A percentile compares a stretch with the other conserved stretches of the same genome.
phyloP scores from a whole-genome alignment of 1,284 basidiomycete genomes.

The Papiliotrema fonsecae region DNA sequence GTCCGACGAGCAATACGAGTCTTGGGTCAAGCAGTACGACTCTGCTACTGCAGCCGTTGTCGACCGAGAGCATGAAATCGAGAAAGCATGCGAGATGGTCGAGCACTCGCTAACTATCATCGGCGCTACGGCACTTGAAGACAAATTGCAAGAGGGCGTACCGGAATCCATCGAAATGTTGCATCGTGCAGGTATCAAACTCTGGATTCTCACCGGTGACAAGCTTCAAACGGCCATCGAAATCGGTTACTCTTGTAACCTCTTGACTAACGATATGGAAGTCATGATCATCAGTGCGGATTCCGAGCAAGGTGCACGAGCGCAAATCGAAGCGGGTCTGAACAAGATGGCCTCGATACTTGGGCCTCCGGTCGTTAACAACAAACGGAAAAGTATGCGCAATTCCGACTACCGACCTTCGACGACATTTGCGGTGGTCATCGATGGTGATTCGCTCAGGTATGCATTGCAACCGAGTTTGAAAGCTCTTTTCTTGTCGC shows the following conservation, averaged over 20 bases:
- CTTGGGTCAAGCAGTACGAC: conserved; percentile 79
- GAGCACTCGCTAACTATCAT: conserved; percentile 78
- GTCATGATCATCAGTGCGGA: conserved; percentile 94
- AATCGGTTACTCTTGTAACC: conserved; percentile 88
- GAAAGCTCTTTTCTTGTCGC: conserved; percentile 79
- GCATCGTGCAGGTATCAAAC: conserved; percentile 89
- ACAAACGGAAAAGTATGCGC: conserved; percentile 17
- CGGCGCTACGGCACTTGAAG: conserved; percentile 92
- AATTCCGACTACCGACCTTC: conserved; percentile 27
- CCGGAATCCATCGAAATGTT: conserved; percentile 91
- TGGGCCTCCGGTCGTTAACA: conserved; percentile 50
- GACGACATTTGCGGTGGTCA: conserved; percentile 80
- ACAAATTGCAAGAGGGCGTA: conserved; percentile 94
- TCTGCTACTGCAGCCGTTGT: conserved; percentile 67
- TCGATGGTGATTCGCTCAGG: conserved; percentile 88
- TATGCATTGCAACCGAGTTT: conserved; percentile 73
- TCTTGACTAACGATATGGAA: conserved; percentile 82
- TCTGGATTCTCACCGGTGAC: conserved; percentile 78
- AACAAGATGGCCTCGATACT: conserved; percentile 85
- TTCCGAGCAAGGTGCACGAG: conserved; percentile 64
- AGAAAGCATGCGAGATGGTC: conserved; percentile 76
- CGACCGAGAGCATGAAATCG: conserved; percentile 84
- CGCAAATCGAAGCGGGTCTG: conserved; percentile 85
- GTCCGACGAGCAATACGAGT: conserved; percentile 73
- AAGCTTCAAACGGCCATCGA: conserved; percentile 98